Conservation (phyloP, 371 early-diverging fungal species). For the Phascolomyces articulosus region DNA sequence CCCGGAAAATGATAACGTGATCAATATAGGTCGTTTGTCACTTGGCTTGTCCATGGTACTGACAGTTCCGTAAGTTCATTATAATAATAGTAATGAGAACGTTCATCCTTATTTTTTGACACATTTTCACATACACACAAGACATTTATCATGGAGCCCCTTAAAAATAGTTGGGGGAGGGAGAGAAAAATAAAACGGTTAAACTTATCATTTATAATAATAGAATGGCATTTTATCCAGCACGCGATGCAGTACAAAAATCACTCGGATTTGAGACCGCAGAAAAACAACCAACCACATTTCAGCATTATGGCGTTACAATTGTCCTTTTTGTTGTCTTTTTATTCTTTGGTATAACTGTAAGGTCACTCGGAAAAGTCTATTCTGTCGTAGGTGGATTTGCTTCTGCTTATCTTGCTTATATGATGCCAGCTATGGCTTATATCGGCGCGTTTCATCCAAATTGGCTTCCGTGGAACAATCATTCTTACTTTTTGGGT, state of each 20-base stretch:
- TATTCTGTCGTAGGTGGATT: conserved; percentile 62
- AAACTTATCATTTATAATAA: background rate
- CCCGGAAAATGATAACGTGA: conserved; percentile 50
- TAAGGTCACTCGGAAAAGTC: conserved; percentile 54
- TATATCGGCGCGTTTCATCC: conserved; percentile 46
- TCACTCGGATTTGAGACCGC: conserved; percentile 53
- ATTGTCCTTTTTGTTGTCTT: conserved; percentile 43
- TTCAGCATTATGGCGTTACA: conserved; percentile 50
- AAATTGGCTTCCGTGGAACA: conserved; percentile 10
- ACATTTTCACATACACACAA: background rate
- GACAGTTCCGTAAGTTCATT: conserved; percentile 48
- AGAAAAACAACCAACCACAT: conserved; percentile 37
- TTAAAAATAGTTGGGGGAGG: background rate
- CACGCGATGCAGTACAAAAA: conserved; percentile 59
- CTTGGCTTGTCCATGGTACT: conserved; percentile 62
- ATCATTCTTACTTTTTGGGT: no score
- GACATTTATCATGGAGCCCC: background rate
- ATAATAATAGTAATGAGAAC: conserved; percentile 7
- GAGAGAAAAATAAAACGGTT: no score
- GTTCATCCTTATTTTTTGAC: conserved; percentile 17
- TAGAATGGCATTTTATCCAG: conserved; percentile 62
- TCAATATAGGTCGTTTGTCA: conserved; percentile 56
- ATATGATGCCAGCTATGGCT: conserved; percentile 56
- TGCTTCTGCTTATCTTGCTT: conserved; percentile 57
- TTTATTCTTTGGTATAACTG: conserved; percentile 42